These are phyloP conservation scores for Drosera capensis DNA, from an alignment of 148 eudicot genomes.

Conservation along the genomic window DNA sequence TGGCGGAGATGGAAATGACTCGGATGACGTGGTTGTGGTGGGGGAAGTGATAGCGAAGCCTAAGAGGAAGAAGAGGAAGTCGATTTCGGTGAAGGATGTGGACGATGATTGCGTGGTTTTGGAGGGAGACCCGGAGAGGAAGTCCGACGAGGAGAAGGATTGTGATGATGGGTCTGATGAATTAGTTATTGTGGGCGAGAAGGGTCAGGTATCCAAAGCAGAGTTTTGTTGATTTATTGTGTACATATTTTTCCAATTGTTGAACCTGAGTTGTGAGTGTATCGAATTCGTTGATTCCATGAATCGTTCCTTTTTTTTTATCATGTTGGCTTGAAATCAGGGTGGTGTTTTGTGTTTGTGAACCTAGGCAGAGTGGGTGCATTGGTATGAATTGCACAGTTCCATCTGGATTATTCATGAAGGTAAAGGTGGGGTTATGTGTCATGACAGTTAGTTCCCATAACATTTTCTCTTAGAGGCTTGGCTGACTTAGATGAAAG, in stretches of 20 bases:
- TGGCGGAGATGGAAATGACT: constrained; percentile 9
- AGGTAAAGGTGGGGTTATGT: no score
- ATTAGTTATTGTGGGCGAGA: constrained; percentile 40
- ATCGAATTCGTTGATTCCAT: no score
- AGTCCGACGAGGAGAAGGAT: constrained; percentile 8
- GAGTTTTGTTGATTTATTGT: not conserved
- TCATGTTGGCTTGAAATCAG: no score
- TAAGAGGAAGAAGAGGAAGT: constrained; percentile 10
- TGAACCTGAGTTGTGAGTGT: no score
- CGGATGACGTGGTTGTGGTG: constrained; percentile 48
- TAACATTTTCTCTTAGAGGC: no score
- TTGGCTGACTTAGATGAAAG: no score
- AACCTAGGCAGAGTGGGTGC: constrained; percentile 10
- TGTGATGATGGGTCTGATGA: constrained; percentile 37
- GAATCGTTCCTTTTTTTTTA: no score
- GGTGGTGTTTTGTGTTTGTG: no score
- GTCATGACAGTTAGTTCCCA: no score
- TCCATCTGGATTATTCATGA: constrained; percentile 2
- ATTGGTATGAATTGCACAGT: constrained; percentile 20
- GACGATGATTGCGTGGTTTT: constrained; percentile 58
- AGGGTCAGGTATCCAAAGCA: constrained; percentile 65
- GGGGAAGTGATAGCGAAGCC: constrained; percentile 28
- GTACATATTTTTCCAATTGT: not conserved
- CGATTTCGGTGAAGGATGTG: constrained; percentile 6
- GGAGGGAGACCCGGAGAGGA: constrained; percentile 59